Evolutionary conservation across 2,329 filamentous ascomycete genomes (phyloP), one percentile per base, ranked within the genome.

Genomic region (Ilyonectria robusta): DNA sequence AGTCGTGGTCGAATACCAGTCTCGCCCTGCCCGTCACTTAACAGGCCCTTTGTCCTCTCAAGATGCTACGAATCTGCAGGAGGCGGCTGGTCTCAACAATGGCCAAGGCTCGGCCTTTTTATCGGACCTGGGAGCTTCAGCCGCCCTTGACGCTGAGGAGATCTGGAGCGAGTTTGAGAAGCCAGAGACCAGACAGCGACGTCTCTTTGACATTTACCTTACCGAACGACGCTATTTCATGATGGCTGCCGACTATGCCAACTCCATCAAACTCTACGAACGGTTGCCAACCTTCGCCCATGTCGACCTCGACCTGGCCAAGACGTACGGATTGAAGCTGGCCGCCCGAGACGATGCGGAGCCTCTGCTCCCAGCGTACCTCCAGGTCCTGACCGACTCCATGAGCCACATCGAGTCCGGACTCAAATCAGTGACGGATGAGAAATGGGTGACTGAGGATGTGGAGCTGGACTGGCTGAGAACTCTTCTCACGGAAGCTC

Each of bases 1-100:
- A 48, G 91, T 91, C 3, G 84, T 97, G 7, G 82, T 96, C 51
- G 96, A 98, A 85, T 93, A 92, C 85, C 95, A 98, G 81, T 89
- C 88, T 70, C 89, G 94, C 40, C 85, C 94, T n/a, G 86, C 89
- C n/a, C 86, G 86, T 51, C 91, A 94, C 73, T 87, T 98, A 1
- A 85, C 90, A 47, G 88, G 88, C 15, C 89, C 90, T 1, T 89
- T 95, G 63, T 94, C 93, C 0, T 90, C 91, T 53, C 93, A 96
- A 73, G 94, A 97, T 83, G 85, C 90, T 17, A 87, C 91, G 62
- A 94, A 93, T 75, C 82, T 97, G 51, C 91, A 93, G 75, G 92
- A 93, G 74, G 92, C 92, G 17, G 88, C 92, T 13, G 92, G 92
- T 21, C 85, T 89, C 31, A 88, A 87, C 65, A 91, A 89, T 78